Percentiles rank a stretch among this genome's conserved stretches.
phyloP scores from a whole-genome alignment of 495 filamentous ascomycete species.

The Staphylotrichum longicolle region DNA sequence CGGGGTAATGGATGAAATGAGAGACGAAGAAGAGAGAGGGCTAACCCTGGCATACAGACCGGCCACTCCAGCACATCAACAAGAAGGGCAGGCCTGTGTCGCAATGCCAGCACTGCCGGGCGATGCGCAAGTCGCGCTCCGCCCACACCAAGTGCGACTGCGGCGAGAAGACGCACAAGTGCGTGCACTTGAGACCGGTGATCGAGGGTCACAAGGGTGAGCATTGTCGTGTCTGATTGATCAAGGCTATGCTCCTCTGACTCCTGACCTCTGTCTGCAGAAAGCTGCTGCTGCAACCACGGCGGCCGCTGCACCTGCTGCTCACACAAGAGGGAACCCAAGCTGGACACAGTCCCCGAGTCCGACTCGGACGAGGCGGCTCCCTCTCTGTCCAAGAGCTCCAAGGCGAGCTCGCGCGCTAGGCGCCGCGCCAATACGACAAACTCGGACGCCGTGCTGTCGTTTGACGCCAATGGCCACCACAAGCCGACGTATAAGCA shows the following conservation, averaged over 20 bases:
- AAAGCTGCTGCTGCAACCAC: conserved; percentile 85
- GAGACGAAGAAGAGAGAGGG: conserved; percentile 11
- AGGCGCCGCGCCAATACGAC: conserved; percentile 67
- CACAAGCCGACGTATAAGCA: conserved; percentile 91
- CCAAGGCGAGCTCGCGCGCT: conserved; percentile 58
- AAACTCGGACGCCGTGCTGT: conserved; percentile 78
- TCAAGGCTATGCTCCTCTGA: conserved; percentile 45
- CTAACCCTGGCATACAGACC: conserved; percentile 58
- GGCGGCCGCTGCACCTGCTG: conserved; percentile 93
- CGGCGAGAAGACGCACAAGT: conserved; percentile 82
- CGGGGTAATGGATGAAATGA: conserved; percentile 13
- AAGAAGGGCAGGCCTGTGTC: conserved; percentile 98
- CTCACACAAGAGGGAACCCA: conserved; percentile 81
- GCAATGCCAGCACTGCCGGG: conserved; percentile 96
- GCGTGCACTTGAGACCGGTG: conserved; percentile 56
- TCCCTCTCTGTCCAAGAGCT: conserved; percentile 42
- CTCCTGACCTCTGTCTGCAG: conserved; percentile 53
- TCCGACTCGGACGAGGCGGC: conserved; percentile 53
- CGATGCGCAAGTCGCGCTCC: conserved; percentile 93
- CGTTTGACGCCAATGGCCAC: conserved; percentile 87
- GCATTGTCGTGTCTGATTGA: conserved; percentile 40
- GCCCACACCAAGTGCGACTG: conserved; percentile 97
- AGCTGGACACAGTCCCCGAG: conserved; percentile 72
- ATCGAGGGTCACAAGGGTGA: conserved; percentile 57
- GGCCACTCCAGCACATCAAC: conserved; percentile 91